These are phyloP conservation scores for Candida sp. DNA, from an alignment of 1,139 yeast species.

Conservation along the genomic window DNA sequence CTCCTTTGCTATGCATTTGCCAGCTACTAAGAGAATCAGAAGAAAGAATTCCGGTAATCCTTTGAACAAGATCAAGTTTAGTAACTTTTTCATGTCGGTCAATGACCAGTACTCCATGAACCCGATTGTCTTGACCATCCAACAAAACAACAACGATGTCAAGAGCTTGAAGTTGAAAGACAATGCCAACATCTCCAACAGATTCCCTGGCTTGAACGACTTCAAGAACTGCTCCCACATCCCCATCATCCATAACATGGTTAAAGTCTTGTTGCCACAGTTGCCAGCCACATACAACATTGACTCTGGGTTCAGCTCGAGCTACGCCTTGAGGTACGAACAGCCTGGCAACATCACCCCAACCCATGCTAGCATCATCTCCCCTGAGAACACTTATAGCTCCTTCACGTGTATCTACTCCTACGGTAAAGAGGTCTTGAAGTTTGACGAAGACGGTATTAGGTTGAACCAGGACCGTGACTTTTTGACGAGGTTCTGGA, in stretches of 20 bases:
- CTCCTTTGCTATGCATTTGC: constrained; percentile 7
- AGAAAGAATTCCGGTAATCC: constrained; percentile 7
- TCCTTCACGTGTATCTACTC: constrained; percentile 57
- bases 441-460: constrained; percentile 47
- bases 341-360: constrained; percentile 5
- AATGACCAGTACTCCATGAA: constrained; percentile 26
- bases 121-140: constrained; percentile 34
- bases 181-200: constrained; percentile 50
- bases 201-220: constrained; percentile 59
- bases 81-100: constrained; percentile 39
- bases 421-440: constrained; percentile 59
- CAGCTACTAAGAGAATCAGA: constrained; percentile 13
- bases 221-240: constrained; percentile 37
- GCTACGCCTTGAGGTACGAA: constrained; percentile 19
- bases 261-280: constrained; percentile 35
- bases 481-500: constrained; percentile 47
- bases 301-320: constrained; percentile 38
- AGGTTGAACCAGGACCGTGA: constrained; percentile 32
- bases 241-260: constrained; percentile 58
- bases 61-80: constrained; percentile 18
- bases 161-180: constrained; percentile 45
- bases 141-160: constrained; percentile 16
- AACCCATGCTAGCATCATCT: constrained; percentile 1
- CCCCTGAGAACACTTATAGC: constrained; percentile 8
- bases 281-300: constrained; percentile 31